Base-by-base conservation (phyloP, 2,329 filamentous ascomycete species). In the Colletotrichum echinochloae region DNA sequence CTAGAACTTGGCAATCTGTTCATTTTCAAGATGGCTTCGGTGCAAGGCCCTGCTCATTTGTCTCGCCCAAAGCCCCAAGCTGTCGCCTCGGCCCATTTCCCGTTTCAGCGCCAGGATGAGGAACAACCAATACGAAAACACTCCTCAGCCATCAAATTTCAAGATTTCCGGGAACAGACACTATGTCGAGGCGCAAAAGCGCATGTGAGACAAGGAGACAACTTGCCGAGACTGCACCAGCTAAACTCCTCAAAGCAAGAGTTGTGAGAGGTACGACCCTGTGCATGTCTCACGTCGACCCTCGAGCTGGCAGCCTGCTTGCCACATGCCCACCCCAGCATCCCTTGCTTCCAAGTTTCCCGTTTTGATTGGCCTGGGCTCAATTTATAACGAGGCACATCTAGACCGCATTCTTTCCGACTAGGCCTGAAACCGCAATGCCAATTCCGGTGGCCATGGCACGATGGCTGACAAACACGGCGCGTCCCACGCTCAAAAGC, bases 101-200 rank as follows among this genome's bases (percentile, higher is more conserved):
- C 26, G 28, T 33, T 51, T 65, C 28, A 26, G 14, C 14, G 28
- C 54, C 28, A 33, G 46, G 60, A 30, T 44, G 39, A 65, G 44
- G 7, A 54, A 46, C 11, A 39, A 65, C 28, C 33, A 35, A 23
- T 28, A 64, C 37, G 66, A 59, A 68, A 68, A 59, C 60, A 37
- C 54, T 64, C 55, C 44, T 35, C 52, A 46, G 57, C 37, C 23
- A 14, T 52, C 51, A 54, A 33, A 30, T 28, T 52, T 26, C 20
- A 39, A 51, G 35, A 51, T 33, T 68, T 57, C 68, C 64, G 68
- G 44, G 64, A 67, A 63, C 68, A 68, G 68, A n/a, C 41, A 49
- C 46, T 49, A 46, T 16, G 51, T 28, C 28, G 26, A 54, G 51
- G 11, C 8, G 46, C 11, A 48, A 55, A 70, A 37, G 2, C n/a